These are phyloP conservation scores for Solanum hybrid DNA, from an alignment of 305 asterid genomes.

Conservation along the genomic window DNA sequence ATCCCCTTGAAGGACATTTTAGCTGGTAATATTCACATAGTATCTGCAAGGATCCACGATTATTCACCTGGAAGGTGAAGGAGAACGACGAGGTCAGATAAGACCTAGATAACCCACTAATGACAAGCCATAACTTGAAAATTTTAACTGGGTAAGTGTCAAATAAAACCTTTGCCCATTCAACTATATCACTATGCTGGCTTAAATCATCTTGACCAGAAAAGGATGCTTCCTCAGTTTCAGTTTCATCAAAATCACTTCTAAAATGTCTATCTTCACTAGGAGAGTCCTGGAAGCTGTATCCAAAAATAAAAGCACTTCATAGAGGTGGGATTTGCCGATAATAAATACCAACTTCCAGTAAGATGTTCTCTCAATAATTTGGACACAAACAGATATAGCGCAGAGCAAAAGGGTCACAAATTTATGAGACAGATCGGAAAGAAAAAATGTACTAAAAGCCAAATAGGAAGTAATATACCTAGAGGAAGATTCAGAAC, in stretches of 20 bases:
- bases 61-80: constrained; percentile 55
- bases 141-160: neutral
- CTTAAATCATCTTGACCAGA: constrained; percentile 82
- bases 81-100: constrained; percentile 2
- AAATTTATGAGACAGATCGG: neutral
- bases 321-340: neutral
- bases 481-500: constrained; percentile 90
- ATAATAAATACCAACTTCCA: neutral
- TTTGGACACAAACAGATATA: neutral
- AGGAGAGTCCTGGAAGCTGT: constrained; percentile 82
- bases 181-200: constrained; percentile 77
- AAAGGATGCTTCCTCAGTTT: constrained; percentile 80
- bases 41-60: constrained; percentile 76
- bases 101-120: neutral
- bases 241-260: constrained; percentile 64
- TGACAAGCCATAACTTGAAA: constrained; percentile 7
- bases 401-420: neutral
- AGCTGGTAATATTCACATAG: constrained; percentile 72
- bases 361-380: neutral
- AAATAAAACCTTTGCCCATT: constrained; percentile 89
- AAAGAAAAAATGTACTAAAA: neutral
- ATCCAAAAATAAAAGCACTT: neutral
- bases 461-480: constrained; percentile 20
- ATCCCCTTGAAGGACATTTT: constrained; percentile 69
- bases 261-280: constrained; percentile 73